Base-by-base conservation (phyloP, 305 asterid species). In the Solanum aculeatissimum region DNA sequence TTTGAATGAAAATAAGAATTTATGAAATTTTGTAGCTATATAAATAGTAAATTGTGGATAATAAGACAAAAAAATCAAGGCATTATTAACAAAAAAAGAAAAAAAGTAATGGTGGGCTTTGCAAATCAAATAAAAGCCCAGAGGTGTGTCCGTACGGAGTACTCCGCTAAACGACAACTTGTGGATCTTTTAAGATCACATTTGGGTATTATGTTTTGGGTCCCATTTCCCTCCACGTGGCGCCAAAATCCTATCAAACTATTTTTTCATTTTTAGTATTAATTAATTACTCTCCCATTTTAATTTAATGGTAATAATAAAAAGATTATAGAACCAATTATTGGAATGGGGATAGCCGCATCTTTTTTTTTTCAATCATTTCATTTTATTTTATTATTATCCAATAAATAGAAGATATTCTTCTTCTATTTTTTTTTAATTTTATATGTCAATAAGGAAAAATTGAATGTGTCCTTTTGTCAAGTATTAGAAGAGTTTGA, bases 141-240 rank as follows among this genome's bases (percentile, higher is more conserved):
- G 65, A 16, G 82, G 18, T 51, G 18, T 32, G 82, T 78, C 66
- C 66, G 82, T 78, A 78, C 82, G 82, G 82, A 78, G 66, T 78
- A 78, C 82, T 51, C 42, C 47, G 23, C 82, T 53, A 78, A 78
- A 78, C 82, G 82, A 78, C 82, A 78, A 78, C 82, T 75, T 75
- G 82, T 49, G 49, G 82, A 78, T 78, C 82, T 78, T 51, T 11
- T 29, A 78, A 29, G 66, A 78, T 78, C 82, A 53, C 65, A 77
- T 49, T 75, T 49, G 21, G 10, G 11, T 18, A 47, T 75, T 18
- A 32, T 51, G 10, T 18, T 51, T 16, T 78, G 49, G 66, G 66
- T 11, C 32, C 82, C 82, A 32, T 18, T 32, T 25, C 8, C 18
- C 1, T 18, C 65, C 66, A 78, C 82, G 82, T 78, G 82, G 66